phyloP scores from a whole-genome alignment of 2,329 filamentous ascomycete genomes.

The Monosporascus sp. region DNA sequence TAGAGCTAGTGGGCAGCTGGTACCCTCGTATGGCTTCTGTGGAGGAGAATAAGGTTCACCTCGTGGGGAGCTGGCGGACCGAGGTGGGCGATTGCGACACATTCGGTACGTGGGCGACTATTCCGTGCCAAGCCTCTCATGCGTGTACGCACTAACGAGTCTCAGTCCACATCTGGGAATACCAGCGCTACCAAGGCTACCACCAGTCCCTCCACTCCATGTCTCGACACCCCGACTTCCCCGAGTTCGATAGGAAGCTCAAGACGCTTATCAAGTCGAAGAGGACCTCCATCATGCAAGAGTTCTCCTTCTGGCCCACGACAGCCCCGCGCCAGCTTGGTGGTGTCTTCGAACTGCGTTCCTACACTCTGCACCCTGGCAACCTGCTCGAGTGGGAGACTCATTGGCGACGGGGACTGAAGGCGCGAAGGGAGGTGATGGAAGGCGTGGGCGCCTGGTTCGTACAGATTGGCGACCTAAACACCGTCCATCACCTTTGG shows the following conservation, averaged over 20 bases:
- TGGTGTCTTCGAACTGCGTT: conserved; percentile 91
- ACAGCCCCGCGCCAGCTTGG: conserved; percentile 84
- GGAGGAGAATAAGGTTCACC: conserved; percentile 86
- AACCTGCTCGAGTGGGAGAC: conserved; percentile 98
- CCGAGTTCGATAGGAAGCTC: conserved; percentile 77
- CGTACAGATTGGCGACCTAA: conserved; percentile 94
- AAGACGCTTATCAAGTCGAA: conserved; percentile 81
- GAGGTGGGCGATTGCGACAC: conserved; percentile 97
- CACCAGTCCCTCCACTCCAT: conserved; percentile 87
- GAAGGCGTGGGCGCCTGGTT: conserved; percentile 98
- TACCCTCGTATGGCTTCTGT: conserved; percentile 84
- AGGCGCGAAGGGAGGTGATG: conserved; percentile 93
- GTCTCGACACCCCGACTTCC: conserved; percentile 74
- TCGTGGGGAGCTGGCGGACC: conserved; percentile 97
- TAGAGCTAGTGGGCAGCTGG: conserved; percentile 81
- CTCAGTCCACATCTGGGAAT: conserved; percentile 98
- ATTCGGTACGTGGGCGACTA: conserved; percentile 46
- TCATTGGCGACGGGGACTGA: conserved; percentile 90
- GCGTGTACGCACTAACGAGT: conserved; percentile 1
- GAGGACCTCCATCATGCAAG: conserved; percentile 91
- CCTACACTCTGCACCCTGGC: conserved; percentile 92
- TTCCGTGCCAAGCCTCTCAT: no score
- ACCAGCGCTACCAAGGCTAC: conserved; percentile 94
- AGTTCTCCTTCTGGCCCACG: conserved; percentile 99
- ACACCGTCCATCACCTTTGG: conserved; percentile 97